These are phyloP conservation scores for Fusarium penzigii DNA, from an alignment of 2,329 filamentous ascomycete species.

Conservation along the genomic window DNA sequence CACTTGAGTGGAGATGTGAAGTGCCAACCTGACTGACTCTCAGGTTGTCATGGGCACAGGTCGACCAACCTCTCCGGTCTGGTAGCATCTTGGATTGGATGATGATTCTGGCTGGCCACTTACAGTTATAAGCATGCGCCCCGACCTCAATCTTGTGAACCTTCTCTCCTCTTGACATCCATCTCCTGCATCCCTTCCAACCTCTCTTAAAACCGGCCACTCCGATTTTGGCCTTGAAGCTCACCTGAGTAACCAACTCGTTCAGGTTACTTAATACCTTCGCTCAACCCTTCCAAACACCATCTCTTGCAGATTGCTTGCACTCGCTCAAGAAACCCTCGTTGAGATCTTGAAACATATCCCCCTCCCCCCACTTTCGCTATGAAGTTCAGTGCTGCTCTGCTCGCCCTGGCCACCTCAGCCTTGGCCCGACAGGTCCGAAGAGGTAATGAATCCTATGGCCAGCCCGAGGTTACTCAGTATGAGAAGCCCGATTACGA, in stretches of 20 bases:
- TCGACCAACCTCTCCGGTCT: conserved; percentile 8
- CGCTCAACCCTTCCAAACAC: conserved; percentile 19
- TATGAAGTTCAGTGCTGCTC: conserved; percentile 29
- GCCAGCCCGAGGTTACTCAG: too few relatives aligned
- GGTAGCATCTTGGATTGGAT: not conserved
- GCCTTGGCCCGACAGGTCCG: conserved; percentile 24
- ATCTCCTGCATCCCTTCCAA: conserved; percentile 16
- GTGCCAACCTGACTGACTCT: too few relatives aligned
- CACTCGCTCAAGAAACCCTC: conserved; percentile 21
- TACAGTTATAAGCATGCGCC: conserved; percentile 26
- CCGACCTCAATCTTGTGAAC: conserved; percentile 8
- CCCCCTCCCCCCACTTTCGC: conserved; percentile 10
- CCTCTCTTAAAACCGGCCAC: conserved; percentile 14
- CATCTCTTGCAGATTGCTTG: conserved; percentile 21
- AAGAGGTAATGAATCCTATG: conserved; percentile 11
- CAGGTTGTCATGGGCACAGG: conserved; percentile 21
- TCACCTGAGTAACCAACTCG: conserved; percentile 29
- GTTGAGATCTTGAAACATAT: conserved; percentile 9
- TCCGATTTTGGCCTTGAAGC: conserved; percentile 8
- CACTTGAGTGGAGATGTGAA: not conserved
- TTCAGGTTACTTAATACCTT: conserved; percentile 34
- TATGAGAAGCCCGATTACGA: too few relatives aligned
- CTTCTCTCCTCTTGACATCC: conserved; percentile 10
- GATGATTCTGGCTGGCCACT: conserved; percentile 3
- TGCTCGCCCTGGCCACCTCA: conserved; percentile 28